Evolutionary conservation across 78 protist genomes (phyloP), one percentile per base, ranked within the genome.

Genomic region (Chrysochromulina parva): DNA sequence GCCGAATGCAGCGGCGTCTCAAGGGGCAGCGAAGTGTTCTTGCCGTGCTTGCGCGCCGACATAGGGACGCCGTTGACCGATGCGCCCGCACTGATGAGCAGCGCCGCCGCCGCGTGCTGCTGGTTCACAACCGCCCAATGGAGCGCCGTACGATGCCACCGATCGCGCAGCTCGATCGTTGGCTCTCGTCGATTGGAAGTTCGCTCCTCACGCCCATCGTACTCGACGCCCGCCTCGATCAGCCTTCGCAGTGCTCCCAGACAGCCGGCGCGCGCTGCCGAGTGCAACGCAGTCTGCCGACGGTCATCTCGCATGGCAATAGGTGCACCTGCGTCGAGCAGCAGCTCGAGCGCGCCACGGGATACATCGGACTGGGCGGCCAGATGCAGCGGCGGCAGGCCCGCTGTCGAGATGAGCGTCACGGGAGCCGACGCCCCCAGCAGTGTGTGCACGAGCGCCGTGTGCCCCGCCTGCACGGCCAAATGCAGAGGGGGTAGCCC

Each of bases 1-100:
- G 82, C 82, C 28, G 82, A 9, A 19, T 78, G 86, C 62, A 78
- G 86, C 86, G 86, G 86, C 19, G 50, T 11, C 86, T 78, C 86
- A 7, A 50, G n/a, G 5, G 47, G 86, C 50, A 78, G 86, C 1
- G 62, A 10, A 13, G 86, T 78, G 48, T 6, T 24, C 47, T 53
- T 52, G 47, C 6, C 24, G n/a, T 78, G 86, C 60, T 20, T 9
- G 50, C 22, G 14, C 62, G 14, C 50, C 24, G 38, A 47, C 58
- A 78, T 53, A 1, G 62, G 57, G n/a, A 53, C 48, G 19, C 58
- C 58, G 62, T 53, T 53, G 50, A 52, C 48, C 19, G 60, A n/a
- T 20, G 86, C 86, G 48, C 86, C 62, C 11, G 86, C 86, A 48
- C 10, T 50, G 20, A 53, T 5, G 47, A 78, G 86, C 86, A 24